phyloP scores from a whole-genome alignment of 2,329 filamentous ascomycete species.

The Plenodomus tracheiphilus region DNA sequence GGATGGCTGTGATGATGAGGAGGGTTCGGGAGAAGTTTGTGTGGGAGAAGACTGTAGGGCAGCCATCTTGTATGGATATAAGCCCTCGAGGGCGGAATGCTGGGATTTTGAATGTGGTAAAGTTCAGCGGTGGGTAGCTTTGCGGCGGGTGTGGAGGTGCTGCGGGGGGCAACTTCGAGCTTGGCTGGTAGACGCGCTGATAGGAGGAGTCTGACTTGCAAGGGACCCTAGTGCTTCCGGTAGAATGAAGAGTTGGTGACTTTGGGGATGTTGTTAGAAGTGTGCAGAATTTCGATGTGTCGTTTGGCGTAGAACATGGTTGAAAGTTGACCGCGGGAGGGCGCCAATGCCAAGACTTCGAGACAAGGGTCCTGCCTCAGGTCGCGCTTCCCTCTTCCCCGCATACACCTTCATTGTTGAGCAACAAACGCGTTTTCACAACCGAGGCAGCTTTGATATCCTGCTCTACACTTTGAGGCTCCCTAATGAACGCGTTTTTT shows the following conservation, averaged over 20 bases:
- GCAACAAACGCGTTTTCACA: constrained; percentile 2
- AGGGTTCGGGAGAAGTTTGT: background rate
- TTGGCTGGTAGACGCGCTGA: too few species aligned
- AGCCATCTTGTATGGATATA: background rate
- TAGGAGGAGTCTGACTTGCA: too few species aligned
- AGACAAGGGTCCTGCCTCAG: constrained; percentile 3
- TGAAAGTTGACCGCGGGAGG: constrained; percentile 10
- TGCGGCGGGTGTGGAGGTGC: constrained; percentile 17
- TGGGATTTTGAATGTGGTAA: too few species aligned
- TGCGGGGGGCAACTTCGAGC: constrained; percentile 10
- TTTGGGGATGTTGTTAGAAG: too few species aligned
- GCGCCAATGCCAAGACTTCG: constrained; percentile 24
- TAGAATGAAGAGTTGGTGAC: too few species aligned
- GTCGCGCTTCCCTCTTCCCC: constrained; percentile 11
- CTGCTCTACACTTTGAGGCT: background rate
- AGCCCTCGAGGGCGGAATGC: background rate
- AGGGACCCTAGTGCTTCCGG: too few species aligned
- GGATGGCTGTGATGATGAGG: constrained; percentile 6
- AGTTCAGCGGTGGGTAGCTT: too few species aligned
- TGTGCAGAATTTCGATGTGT: too few species aligned
- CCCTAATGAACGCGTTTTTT: background rate
- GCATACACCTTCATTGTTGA: constrained; percentile 7
- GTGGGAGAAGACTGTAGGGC: background rate
- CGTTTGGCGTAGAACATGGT: too few species aligned
- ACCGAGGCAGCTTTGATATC: background rate